These are phyloP conservation scores for Russula earlei DNA, from an alignment of 768 basidiomycete species.

Conservation along the genomic window DNA sequence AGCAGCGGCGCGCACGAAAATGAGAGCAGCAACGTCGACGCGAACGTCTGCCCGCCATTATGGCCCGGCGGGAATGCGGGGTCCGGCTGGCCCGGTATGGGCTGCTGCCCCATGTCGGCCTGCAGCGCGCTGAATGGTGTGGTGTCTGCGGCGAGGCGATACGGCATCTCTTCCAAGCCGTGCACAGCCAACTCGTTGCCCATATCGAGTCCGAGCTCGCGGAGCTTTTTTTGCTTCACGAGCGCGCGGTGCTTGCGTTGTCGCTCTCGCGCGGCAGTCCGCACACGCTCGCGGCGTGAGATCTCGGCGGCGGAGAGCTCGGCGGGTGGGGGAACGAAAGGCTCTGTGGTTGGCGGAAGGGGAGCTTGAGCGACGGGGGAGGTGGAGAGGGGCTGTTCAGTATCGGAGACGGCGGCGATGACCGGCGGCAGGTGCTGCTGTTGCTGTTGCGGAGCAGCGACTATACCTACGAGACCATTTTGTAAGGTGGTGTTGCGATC, in stretches of 20 bases:
- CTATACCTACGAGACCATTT: conserved; percentile 22
- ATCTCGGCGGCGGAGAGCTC: conserved; percentile 55
- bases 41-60: conserved; percentile 66
- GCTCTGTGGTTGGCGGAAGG: conserved; percentile 20
- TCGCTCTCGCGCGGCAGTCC: conserved; percentile 68
- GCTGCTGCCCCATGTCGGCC: conserved; percentile 28
- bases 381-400: conserved; percentile 9
- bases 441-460: conserved; percentile 23
- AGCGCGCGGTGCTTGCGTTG: conserved; percentile 75
- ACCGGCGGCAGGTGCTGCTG: conserved; percentile 14
- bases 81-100: conserved; percentile 33
- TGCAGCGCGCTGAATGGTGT: conserved; percentile 30
- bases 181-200: conserved; percentile 51
- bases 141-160: conserved; percentile 41
- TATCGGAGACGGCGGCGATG: conserved; percentile 11
- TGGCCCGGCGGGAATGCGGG: conserved; percentile 55
- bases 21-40: conserved; percentile 65
- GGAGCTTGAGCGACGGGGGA: conserved; percentile 8
- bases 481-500: conserved; percentile 35
- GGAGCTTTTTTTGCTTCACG: conserved; percentile 72
- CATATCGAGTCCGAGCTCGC: conserved; percentile 77
- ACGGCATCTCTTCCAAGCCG: conserved; percentile 58
- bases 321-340: conserved; percentile 33
- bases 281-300: conserved; percentile 58
- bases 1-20: conserved; percentile 66